Evolutionary conservation across 1,139 yeast genomes (phyloP).

Genomic region (Scheffersomyces stambukii): DNA sequence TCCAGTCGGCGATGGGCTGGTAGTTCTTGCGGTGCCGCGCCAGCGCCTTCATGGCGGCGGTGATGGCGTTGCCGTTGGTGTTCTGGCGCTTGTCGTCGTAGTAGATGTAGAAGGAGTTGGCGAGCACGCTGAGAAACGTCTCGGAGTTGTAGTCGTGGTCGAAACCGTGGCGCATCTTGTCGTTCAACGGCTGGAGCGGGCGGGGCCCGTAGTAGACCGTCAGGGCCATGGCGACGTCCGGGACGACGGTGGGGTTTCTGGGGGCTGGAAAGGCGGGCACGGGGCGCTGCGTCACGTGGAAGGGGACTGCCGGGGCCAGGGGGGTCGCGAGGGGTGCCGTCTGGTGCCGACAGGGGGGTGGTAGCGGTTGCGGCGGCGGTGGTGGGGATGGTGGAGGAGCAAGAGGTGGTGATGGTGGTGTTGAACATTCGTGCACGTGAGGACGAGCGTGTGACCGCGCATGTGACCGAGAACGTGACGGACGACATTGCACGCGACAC

Average conservation of each 20-base stretch:
- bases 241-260: conserved; percentile 1
- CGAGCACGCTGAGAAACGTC: conserved; percentile 60
- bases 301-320: no score
- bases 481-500: no score
- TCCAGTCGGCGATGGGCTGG: conserved; percentile 85
- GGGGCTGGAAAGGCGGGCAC: no score
- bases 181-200: conserved; percentile 44
- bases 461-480: no score
- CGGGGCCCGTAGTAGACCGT: conserved; percentile 27
- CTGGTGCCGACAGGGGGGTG: no score
- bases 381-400: no score
- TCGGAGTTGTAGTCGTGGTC: conserved; percentile 65
- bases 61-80: conserved; percentile 84
- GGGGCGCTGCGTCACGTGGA: no score
- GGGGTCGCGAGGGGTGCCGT: no score
- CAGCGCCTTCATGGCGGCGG: conserved; percentile 45
- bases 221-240: conserved; percentile 11
- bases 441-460: no score
- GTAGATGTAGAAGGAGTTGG: conserved; percentile 71
- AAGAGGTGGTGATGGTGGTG: no score
- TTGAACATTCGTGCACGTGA: no score
- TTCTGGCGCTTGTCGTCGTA: conserved; percentile 88
- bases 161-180: conserved; percentile 74
- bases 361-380: no score
- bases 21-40: conserved; percentile 47